Evolutionary conservation across 2,329 filamentous ascomycete genomes (phyloP).

Genomic region (Neopestalotiopsis clavispora): DNA sequence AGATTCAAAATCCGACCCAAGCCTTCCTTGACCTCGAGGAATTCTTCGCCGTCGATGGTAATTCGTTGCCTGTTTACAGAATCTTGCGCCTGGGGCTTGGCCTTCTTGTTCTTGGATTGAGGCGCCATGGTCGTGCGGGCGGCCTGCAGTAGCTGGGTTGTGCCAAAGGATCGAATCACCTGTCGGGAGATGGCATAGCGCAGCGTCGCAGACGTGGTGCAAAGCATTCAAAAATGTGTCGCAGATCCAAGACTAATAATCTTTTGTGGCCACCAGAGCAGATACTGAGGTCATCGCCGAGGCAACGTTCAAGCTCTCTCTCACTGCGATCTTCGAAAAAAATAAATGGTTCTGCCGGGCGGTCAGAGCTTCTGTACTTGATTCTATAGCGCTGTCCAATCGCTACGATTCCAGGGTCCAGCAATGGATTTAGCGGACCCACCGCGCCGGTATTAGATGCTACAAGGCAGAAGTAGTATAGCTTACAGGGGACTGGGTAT

Average conservation of each 20-base stretch:
- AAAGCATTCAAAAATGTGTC: slow-evolving; percentile 15
- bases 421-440: too few relatives aligned
- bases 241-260: background rate
- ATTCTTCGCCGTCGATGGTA: slow-evolving; percentile 51
- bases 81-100: slow-evolving; percentile 26
- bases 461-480: too few relatives aligned
- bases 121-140: slow-evolving; percentile 32
- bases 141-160: slow-evolving; percentile 21
- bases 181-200: slow-evolving; percentile 19
- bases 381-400: slow-evolving; percentile 6
- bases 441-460: too few relatives aligned
- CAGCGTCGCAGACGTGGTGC: slow-evolving; percentile 13
- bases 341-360: slow-evolving; percentile 16
- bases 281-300: background rate
- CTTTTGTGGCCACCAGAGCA: background rate
- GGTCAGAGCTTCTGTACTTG: slow-evolving; percentile 6
- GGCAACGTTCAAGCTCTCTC: background rate
- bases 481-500: too few relatives aligned
- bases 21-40: slow-evolving; percentile 58
- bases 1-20: slow-evolving; percentile 62
- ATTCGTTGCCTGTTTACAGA: slow-evolving; percentile 39
- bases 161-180: slow-evolving; percentile 24
- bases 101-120: slow-evolving; percentile 25
- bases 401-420: slow-evolving; percentile 7
- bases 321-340: slow-evolving; percentile 10